Conservation (phyloP, 2,329 filamentous ascomycete species). For the Podosphaera fusca region DNA sequence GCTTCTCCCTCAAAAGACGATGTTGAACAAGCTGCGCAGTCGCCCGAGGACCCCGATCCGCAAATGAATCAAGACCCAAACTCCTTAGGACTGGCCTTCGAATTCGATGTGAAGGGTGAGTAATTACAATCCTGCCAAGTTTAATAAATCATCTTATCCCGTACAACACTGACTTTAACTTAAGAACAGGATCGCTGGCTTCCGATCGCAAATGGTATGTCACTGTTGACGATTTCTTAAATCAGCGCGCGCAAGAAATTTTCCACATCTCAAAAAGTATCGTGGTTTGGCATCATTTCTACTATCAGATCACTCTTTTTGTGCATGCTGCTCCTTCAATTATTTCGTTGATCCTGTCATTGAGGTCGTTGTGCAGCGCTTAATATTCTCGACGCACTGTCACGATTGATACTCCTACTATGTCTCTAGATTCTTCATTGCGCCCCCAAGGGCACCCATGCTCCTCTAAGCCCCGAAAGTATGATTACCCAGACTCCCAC, state of each 20-base stretch:
- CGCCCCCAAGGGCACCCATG: constrained; percentile 24
- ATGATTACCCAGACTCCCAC: constrained; percentile 49
- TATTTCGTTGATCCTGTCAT: constrained; percentile 15
- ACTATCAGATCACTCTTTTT: background rate
- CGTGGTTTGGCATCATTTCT: constrained; percentile 26
- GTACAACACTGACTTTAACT: constrained; percentile 3
- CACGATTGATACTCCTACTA: constrained; percentile 19
- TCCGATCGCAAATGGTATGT: constrained; percentile 99
- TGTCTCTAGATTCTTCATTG: constrained; percentile 35
- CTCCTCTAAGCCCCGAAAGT: constrained; percentile 20
- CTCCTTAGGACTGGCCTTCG: constrained; percentile 52
- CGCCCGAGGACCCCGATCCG: constrained; percentile 72
- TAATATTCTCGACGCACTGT: constrained; percentile 12
- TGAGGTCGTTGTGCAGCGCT: constrained; percentile 13
- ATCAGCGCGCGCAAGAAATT: constrained; percentile 21
- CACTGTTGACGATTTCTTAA: constrained; percentile 22
- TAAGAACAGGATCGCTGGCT: constrained; percentile 98
- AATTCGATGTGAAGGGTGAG: constrained; percentile 43
- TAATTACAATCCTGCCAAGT: constrained; percentile 1
- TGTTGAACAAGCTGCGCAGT: constrained; percentile 81
- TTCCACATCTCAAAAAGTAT: constrained; percentile 11
- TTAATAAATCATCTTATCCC: constrained; percentile 1
- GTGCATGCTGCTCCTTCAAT: constrained; percentile 22
- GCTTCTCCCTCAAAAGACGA: constrained; percentile 83
- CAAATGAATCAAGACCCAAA: constrained; percentile 82